Evolutionary conservation across 768 basidiomycete genomes (phyloP).

Genomic region (Fibroporia radiculosa): DNA sequence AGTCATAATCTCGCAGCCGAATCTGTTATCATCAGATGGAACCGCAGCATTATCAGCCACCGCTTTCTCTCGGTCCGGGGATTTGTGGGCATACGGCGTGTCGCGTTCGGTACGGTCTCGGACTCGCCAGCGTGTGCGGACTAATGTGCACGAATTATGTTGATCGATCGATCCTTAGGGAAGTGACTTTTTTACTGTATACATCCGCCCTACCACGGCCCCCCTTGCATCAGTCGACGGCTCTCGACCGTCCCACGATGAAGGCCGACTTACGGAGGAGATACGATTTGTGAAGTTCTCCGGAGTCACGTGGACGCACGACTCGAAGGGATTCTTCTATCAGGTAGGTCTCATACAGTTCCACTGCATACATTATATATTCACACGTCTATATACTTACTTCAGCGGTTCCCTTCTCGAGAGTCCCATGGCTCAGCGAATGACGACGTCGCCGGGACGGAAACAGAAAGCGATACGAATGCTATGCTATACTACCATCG

Average conservation of each 20-base stretch:
- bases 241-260: conserved; percentile 32
- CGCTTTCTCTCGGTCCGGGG: conserved; percentile 57
- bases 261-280: conserved; percentile 52
- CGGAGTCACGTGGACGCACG: conserved; percentile 62
- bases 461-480: conserved; percentile 54
- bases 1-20: conserved; percentile 39
- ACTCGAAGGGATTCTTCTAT: conserved; percentile 82
- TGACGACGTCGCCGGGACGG: conserved; percentile 47
- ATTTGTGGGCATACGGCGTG: conserved; percentile 72
- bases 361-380: background rate
- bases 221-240: conserved; percentile 42
- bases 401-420: conserved; percentile 50
- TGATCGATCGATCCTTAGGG: conserved; percentile 35
- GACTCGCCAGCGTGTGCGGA: too few relatives aligned
- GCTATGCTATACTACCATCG: conserved; percentile 75
- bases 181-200: conserved; percentile 65
- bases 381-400: background rate
- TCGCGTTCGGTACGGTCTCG: conserved; percentile 50
- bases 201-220: conserved; percentile 52
- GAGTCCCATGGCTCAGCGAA: conserved; percentile 35
- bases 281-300: conserved; percentile 76
- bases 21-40: conserved; percentile 64
- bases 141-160: background rate
- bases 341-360: conserved; percentile 34
- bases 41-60: conserved; percentile 54